Evolutionary conservation across 495 filamentous ascomycete genomes (phyloP), one percentile per base, ranked within the genome.

Genomic region (Tuber umbilicatum): DNA sequence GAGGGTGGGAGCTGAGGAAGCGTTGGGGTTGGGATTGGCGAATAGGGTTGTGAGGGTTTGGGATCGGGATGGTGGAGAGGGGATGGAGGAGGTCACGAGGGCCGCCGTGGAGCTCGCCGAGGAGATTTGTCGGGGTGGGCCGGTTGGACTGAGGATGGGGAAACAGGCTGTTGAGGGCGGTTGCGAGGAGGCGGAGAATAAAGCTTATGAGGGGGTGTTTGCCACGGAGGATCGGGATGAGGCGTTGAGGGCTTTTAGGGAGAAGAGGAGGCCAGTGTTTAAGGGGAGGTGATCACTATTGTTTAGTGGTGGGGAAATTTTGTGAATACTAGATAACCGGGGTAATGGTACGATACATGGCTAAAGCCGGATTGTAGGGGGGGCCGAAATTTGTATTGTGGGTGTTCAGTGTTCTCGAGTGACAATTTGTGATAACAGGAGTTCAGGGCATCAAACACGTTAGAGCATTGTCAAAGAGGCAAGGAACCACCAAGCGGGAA

Each of bases 241-340:
- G 87, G 94, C 93, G 77, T 85, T 98, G 81, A 86, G 81, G 76
- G 94, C 94, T 43, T 98, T 98, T 86, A 86, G 85, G 75, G 93
- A 97, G 87, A 97, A 96, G 89, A 89, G 94, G 82, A 94, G 88
- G 86, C 93, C 94, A 38, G 87, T 89, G 37, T 97, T 96, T 80
- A 91, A 86, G 80, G 94, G 94, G 39, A 71, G 73, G 70, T 80
- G 70, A 47, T 41, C 41, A 16, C n/a, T 35, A 70, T 21, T 10
- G 5, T 5, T 31, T n/a, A 6, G 21, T 50, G 43, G 19, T 17
- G 6, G 23, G 47, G 23, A 27, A 14, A 35, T 17, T 35, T 31
- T 64, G 14, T 64, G 35, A 64, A 31, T 64, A 64, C 55, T 35
- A 16, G 55, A 35, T 35, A 35, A 1, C n/a, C 50, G n/a, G 23